phyloP scores from a whole-genome alignment of 306 rosid genomes.

The Fragaria vesca region DNA sequence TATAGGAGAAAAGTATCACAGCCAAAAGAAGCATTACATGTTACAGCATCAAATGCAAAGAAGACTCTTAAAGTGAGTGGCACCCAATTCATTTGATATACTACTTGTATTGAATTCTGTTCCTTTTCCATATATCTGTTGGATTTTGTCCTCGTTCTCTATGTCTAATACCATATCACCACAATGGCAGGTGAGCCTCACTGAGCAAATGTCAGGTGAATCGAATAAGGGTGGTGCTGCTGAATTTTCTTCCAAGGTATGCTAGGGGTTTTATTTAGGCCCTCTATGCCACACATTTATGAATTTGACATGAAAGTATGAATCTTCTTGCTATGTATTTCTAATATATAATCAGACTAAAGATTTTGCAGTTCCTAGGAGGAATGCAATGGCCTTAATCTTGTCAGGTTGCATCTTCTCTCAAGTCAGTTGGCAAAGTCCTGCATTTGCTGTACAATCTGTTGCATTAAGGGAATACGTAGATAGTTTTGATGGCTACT shows the following conservation, averaged over 20 bases:
- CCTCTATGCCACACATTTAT: background rate
- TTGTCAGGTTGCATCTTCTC: slow-evolving; percentile 59
- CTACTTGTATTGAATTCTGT: background rate
- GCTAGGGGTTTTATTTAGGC: slow-evolving; percentile 1
- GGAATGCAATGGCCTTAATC: slow-evolving; percentile 74
- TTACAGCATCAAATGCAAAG: slow-evolving; percentile 64
- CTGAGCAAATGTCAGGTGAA: slow-evolving; percentile 54
- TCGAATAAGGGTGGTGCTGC: slow-evolving; percentile 49
- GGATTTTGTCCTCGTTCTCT: background rate
- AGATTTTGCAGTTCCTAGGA: slow-evolving; percentile 90
- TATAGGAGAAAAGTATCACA: slow-evolving; percentile 52
- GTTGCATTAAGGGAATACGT: slow-evolving; percentile 60
- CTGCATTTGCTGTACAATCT: slow-evolving; percentile 50
- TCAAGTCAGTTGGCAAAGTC: slow-evolving; percentile 21
- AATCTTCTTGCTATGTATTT: background rate
- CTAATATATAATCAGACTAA: slow-evolving; percentile 84
- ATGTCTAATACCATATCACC: background rate
- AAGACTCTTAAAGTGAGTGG: slow-evolving; percentile 57
- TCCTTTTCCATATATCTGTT: background rate
- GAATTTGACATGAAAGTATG: background rate
- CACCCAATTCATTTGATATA: slow-evolving; percentile 1
- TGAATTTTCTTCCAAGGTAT: slow-evolving; percentile 73
- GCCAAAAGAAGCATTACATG: slow-evolving; percentile 50
- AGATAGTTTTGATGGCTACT: slow-evolving; percentile 87
- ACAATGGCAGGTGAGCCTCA: slow-evolving; percentile 53